Evolutionary conservation across 73 alveolate genomes (phyloP).

Genomic region (Symbiodinium pilosum): DNA sequence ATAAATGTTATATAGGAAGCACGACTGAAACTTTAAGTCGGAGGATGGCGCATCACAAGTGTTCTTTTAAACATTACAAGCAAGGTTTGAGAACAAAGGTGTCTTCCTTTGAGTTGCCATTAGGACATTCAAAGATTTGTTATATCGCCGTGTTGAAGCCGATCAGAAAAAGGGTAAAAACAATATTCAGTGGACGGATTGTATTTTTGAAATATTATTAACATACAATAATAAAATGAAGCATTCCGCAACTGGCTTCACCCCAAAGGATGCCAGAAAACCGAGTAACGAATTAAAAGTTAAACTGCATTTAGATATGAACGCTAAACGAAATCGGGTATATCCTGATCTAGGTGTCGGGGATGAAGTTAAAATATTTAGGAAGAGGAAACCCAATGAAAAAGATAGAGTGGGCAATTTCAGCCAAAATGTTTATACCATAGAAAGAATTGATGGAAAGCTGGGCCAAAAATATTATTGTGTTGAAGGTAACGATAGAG

Average conservation of each 20-base stretch:
- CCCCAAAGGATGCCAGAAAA: constrained; percentile 18
- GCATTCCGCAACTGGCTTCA: background rate
- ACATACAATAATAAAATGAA: background rate
- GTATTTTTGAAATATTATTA: too few species aligned
- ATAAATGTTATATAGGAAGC: background rate
- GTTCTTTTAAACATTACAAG: too few species aligned
- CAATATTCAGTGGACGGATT: background rate
- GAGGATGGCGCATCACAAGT: background rate
- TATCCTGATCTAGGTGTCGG: background rate
- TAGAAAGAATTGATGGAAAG: too few species aligned
- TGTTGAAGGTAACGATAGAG: background rate
- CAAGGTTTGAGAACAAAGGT: too few species aligned
- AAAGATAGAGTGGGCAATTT: background rate
- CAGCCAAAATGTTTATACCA: background rate
- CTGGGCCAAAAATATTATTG: too few species aligned
- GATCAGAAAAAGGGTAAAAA: background rate
- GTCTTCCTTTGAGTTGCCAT: too few species aligned
- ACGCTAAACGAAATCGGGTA: background rate
- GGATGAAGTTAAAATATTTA: background rate
- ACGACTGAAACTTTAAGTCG: background rate
- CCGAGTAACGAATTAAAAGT: background rate
- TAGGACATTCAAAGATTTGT: background rate
- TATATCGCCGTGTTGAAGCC: background rate
- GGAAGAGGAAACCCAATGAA: background rate
- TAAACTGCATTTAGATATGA: background rate